Evolutionary conservation across 495 filamentous ascomycete genomes (phyloP), one percentile per base, ranked within the genome.

Genomic region (Aspergillus sparsus): DNA sequence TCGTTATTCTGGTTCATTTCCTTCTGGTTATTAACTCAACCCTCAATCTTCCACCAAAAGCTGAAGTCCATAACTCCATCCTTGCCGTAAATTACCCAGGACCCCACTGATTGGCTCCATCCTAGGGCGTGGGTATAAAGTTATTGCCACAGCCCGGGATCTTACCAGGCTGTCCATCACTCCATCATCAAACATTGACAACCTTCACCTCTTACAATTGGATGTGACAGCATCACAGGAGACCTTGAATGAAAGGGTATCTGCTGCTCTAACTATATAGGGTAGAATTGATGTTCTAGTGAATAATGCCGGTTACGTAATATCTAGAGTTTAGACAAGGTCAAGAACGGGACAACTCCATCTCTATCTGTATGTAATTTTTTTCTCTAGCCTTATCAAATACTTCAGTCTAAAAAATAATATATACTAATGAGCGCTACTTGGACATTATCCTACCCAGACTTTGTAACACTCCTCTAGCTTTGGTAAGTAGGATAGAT

Each of bases 71-170:
- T 9, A 74, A 71, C 42, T 69, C 81, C 11, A 74, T 74, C 15
- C 65, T 68, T 13, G 71, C n/a, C n/a, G n/a, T n/a, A n/a, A n/a
- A n/a, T n/a, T n/a, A n/a, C n/a, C n/a, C n/a, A n/a, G n/a, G n/a
- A n/a, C n/a, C n/a, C n/a, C n/a, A n/a, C n/a, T n/a, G n/a, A n/a
- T n/a, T n/a, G n/a, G n/a, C n/a, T n/a, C 72, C 5, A 71, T 80
- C 33, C 70, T 80, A n/a, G 65, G 73, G 7, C 72, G 77, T 18
- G 83, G 82, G 1, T 80, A 85, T 68, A 69, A 66, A 50, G 80
- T 82, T 44, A 79, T 86, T 57, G 82, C 82, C 6, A 80, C 80
- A 7, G 78, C 77, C n/a, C 80, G 83, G 32, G 70, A 69, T n/a
- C 51, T 54, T 9, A 8, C n/a, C n/a, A 10, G 2, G 16, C 49